phyloP scores from a whole-genome alignment of 371 early-diverging fungal species.

The Mucor plumbeus region DNA sequence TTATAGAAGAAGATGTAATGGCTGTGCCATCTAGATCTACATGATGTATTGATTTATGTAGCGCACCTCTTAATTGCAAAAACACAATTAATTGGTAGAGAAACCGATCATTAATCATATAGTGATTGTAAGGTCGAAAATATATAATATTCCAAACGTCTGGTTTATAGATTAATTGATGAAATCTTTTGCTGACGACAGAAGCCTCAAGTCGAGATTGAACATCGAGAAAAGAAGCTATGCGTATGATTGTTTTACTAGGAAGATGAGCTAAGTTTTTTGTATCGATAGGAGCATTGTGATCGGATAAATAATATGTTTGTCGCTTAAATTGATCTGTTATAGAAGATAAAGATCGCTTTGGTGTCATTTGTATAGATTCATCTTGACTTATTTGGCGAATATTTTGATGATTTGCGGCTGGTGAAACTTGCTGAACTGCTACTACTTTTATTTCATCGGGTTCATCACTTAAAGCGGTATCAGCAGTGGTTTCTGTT shows the following conservation, averaged over 20 bases:
- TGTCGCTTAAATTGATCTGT: slow-evolving; percentile 29
- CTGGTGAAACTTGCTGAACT: background rate
- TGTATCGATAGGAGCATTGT: background rate
- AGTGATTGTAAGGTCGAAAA: slow-evolving; percentile 17
- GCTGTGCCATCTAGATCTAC: slow-evolving; percentile 14
- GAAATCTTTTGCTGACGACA: slow-evolving; percentile 8
- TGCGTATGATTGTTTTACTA: background rate
- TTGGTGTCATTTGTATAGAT: slow-evolving; percentile 28
- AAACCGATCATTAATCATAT: slow-evolving; percentile 19
- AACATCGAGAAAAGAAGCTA: slow-evolving; percentile 28
- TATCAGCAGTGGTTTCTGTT: background rate
- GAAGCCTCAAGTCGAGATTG: slow-evolving; percentile 30
- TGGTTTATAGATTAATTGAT: slow-evolving; percentile 22
- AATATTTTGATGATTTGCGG: slow-evolving; percentile 14
- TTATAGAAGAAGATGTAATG: slow-evolving; percentile 14
- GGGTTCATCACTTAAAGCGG: background rate
- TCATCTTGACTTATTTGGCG: slow-evolving; percentile 30
- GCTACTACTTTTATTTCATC: background rate
- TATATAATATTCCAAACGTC: slow-evolving; percentile 28
- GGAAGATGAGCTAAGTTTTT: slow-evolving; percentile 17
- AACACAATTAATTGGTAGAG: slow-evolving; percentile 18
- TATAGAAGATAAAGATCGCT: slow-evolving; percentile 34
- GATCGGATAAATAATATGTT: slow-evolving; percentile 4
- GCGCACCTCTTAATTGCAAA: slow-evolving; percentile 10
- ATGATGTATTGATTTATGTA: slow-evolving; percentile 14